Base-by-base conservation (phyloP, 23 red algal species). In the Gracilaria vermiculophylla region DNA sequence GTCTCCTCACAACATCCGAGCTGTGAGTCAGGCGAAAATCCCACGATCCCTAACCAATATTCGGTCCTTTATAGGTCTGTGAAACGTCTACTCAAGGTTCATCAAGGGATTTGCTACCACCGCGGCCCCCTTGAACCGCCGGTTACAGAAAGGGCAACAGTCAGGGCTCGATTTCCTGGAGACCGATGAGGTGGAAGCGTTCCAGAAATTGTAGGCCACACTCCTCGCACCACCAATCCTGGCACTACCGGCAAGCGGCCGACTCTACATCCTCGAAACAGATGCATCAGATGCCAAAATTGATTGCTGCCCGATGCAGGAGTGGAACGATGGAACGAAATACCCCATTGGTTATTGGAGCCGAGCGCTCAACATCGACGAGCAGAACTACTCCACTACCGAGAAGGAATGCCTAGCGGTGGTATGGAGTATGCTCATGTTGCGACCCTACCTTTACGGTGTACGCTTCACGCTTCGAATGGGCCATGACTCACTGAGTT, bases 271-370 rank as follows among this genome's bases (percentile, higher is more conserved):
- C 5, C 12, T 47, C 6, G 43, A 47, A 8, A 47, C 43, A 8
- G 43, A 47, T 47, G 5, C 43, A 5, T 47, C 12, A 12, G 43
- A 47, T 47, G 43, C 25, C 53, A 60, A 84, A 44, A 45, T 84
- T 17, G 80, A 56, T 31, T 84, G 61, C 31, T 19, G 3, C 55
- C 80, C 70, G 8, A 53, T 8, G 16, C 80, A 60, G 44, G 39
- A 69, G 62, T 17, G 70, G 21, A 5, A 17, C 16, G 80, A 84
- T 24, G 53, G 53, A n/a, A 4, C 24, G 33, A n/a, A 23, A n/a
- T 23, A 7, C 4, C 80, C 80, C 7, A 56, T 84, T 21, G 80
- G 80, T 31, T 84, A 84, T 34, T 84, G 37, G 52, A 66, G 34
- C 37, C 80, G 80, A 40, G 31, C 8, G 17, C 80, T 84, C 35